phyloP scores from a whole-genome alignment of 495 filamentous ascomycete genomes.

The Podospora didyma region DNA sequence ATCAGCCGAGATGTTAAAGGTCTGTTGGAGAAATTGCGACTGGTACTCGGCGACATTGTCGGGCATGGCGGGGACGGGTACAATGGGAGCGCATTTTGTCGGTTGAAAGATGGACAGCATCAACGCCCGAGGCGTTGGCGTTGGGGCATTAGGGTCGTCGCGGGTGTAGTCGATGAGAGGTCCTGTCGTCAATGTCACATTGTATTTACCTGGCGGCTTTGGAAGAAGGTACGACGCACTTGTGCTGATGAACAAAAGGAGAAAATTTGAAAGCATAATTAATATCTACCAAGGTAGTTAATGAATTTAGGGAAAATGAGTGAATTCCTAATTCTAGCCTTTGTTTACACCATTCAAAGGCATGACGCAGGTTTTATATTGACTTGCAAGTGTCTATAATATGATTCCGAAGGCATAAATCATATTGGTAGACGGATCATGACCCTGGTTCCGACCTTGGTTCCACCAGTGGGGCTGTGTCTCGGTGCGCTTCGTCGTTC shows the following conservation, averaged over 20 bases:
- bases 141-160: constrained; percentile 5
- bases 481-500: too few species aligned
- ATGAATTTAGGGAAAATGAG: too few species aligned
- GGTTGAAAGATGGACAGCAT: constrained; percentile 9
- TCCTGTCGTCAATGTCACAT: constrained; percentile 7
- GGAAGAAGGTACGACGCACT: constrained; percentile 1
- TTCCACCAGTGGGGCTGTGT: too few species aligned
- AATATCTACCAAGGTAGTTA: too few species aligned
- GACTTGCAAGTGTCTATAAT: too few species aligned
- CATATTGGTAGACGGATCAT: too few species aligned
- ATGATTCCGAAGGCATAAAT: too few species aligned
- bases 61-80: constrained; percentile 1
- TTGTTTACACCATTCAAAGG: too few species aligned
- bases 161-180: constrained; percentile 9
- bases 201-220: constrained; percentile 5
- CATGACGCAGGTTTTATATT: too few species aligned
- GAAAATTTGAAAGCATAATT: neutral
- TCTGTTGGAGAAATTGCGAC: constrained; percentile 1
- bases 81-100: constrained; percentile 1
- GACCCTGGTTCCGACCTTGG: too few species aligned
- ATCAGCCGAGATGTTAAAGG: constrained; percentile 5
- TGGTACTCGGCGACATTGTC: constrained; percentile 5
- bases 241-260: neutral
- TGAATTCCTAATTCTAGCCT: too few species aligned
- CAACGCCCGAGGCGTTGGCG: constrained; percentile 7